Conservation (phyloP, 176 grass and related monocot species). For the Raddia distichophylla region DNA sequence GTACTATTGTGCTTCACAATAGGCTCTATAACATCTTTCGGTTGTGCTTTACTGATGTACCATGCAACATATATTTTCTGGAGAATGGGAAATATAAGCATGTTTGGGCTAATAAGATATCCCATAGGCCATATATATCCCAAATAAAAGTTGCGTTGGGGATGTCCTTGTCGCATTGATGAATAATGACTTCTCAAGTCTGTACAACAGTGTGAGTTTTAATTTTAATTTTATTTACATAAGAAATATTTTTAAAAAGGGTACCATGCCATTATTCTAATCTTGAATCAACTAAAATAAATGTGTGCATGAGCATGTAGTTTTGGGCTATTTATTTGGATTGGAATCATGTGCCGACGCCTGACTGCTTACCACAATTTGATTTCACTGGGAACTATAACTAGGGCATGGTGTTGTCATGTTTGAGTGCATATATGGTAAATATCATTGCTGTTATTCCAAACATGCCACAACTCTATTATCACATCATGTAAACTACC, state of each 20-base stretch:
- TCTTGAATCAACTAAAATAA: conserved; percentile 3
- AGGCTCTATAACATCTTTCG: not conserved
- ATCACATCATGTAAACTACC: not conserved
- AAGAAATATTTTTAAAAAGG: not conserved
- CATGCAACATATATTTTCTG: not conserved
- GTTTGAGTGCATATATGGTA: not conserved
- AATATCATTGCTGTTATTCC: not conserved
- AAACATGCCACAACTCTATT: conserved; percentile 5
- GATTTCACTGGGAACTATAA: conserved; percentile 2
- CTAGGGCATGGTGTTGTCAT: not conserved
- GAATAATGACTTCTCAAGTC: not conserved
- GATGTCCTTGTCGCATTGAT: not conserved
- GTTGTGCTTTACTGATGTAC: not conserved
- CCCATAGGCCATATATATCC: not conserved
- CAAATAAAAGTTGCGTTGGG: not conserved
- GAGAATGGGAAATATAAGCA: not conserved
- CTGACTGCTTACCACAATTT: not conserved
- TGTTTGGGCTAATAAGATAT: not conserved
- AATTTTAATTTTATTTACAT: not conserved
- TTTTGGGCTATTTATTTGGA: not conserved
- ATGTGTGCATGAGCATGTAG: not conserved
- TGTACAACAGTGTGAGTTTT: not conserved
- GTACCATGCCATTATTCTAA: not conserved
- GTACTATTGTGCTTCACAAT: no score
- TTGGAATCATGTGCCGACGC: not conserved